phyloP scores from a whole-genome alignment of 1,139 yeast species.

The Nakaseomyces bracarensis region DNA sequence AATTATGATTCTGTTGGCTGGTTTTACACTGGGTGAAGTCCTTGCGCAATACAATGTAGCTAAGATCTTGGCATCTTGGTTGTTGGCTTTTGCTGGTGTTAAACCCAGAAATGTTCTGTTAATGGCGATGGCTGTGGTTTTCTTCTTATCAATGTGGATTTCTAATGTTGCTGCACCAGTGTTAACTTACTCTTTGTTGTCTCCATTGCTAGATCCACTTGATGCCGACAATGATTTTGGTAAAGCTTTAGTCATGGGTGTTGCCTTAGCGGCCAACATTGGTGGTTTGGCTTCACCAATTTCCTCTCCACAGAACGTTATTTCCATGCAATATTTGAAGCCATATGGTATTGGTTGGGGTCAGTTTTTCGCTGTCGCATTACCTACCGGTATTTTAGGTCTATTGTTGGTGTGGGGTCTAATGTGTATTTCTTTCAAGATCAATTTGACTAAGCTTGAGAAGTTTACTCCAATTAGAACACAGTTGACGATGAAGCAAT shows the following conservation, averaged over 20 bases:
- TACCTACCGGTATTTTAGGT: conserved; percentile 54
- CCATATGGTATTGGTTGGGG: conserved; percentile 67
- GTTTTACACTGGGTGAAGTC: conserved; percentile 68
- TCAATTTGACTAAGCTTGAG: conserved; percentile 35
- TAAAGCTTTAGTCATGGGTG: conserved; percentile 58
- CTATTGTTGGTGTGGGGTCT: conserved; percentile 53
- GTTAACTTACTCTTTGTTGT: conserved; percentile 57
- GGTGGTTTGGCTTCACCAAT: conserved; percentile 82
- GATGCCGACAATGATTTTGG: conserved; percentile 56
- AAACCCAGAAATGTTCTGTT: conserved; percentile 55
- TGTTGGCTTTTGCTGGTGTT: conserved; percentile 56
- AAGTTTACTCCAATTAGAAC: conserved; percentile 53
- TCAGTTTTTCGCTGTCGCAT: conserved; percentile 62
- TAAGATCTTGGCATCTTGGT: conserved; percentile 56
- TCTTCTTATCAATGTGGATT: conserved; percentile 71
- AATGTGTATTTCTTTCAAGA: conserved; percentile 47
- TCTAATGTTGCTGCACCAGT: conserved; percentile 77
- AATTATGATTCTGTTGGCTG: conserved; percentile 59
- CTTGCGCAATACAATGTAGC: conserved; percentile 65
- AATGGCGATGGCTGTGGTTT: conserved; percentile 59
- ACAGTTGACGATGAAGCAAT: conserved; percentile 51
- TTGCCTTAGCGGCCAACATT: conserved; percentile 62
- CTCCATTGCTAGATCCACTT: conserved; percentile 54
- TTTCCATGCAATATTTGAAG: conserved; percentile 59
- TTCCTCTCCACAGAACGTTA: conserved; percentile 70